phyloP scores from a whole-genome alignment of 1,139 yeast genomes.

The Geotrichum citri-aurantii region DNA sequence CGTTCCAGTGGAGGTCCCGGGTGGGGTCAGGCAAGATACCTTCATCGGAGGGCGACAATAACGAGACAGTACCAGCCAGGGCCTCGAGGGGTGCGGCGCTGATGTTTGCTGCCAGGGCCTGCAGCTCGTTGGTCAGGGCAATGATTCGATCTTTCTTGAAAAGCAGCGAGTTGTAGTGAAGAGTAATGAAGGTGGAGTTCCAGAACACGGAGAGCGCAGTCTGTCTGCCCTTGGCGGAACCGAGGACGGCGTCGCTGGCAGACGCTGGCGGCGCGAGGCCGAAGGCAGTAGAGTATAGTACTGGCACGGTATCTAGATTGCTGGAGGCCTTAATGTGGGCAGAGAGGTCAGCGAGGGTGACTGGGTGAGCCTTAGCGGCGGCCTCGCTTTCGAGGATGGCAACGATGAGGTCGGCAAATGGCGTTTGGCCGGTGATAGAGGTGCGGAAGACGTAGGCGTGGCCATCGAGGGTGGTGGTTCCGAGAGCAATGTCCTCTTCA shows the following conservation, averaged over 20 bases:
- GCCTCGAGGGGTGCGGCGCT: constrained; percentile 30
- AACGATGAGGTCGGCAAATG: constrained; percentile 49
- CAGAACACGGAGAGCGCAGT: constrained; percentile 54
- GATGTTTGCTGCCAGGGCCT: constrained; percentile 43
- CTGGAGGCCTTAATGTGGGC: constrained; percentile 45
- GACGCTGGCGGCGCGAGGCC: background rate
- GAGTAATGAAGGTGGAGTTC: constrained; percentile 36
- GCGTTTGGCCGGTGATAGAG: constrained; percentile 40
- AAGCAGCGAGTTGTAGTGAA: constrained; percentile 70
- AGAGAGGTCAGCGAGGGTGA: constrained; percentile 52
- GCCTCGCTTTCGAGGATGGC: constrained; percentile 43
- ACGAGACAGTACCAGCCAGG: constrained; percentile 53
- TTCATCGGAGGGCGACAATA: constrained; percentile 61
- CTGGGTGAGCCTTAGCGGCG: constrained; percentile 38
- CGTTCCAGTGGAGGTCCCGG: constrained; percentile 78
- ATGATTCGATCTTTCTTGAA: constrained; percentile 65
- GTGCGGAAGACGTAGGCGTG: constrained; percentile 55
- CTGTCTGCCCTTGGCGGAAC: constrained; percentile 36
- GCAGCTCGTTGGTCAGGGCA: constrained; percentile 67
- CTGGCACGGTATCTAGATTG: constrained; percentile 53
- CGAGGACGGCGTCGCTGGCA: constrained; percentile 25
- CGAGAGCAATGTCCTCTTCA: constrained; percentile 87
- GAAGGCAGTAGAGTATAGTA: constrained; percentile 59
- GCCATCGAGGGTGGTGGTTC: constrained; percentile 47
- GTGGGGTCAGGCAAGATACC: constrained; percentile 80